phyloP scores from a whole-genome alignment of 257 asterid species.

The Nicotiana knightiana region DNA sequence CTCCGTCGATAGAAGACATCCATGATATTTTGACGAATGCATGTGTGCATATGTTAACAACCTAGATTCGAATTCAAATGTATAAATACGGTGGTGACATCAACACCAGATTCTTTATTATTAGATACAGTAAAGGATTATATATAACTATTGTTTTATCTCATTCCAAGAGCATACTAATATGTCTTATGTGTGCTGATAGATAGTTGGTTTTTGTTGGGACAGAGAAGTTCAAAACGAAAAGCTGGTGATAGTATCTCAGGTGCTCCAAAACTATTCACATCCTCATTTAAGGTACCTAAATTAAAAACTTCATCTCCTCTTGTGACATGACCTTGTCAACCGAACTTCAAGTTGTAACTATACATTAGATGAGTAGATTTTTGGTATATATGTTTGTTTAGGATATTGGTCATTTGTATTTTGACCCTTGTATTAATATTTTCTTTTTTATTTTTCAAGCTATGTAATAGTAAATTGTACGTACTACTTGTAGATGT shows the following conservation, averaged over 20 bases:
- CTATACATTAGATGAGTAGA: background rate
- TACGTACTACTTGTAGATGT: background rate
- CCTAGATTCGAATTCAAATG: background rate
- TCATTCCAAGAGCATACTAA: background rate
- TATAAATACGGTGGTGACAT: background rate
- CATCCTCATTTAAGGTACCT: conserved; percentile 69
- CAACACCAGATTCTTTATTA: background rate
- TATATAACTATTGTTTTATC: background rate
- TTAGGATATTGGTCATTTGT: background rate
- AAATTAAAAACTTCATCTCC: conserved; percentile 53
- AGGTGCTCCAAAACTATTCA: conserved; percentile 60
- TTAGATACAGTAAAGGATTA: background rate
- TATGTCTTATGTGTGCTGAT: background rate
- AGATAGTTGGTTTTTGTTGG: conserved; percentile 29
- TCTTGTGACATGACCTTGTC: conserved; percentile 16
- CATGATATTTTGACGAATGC: background rate
- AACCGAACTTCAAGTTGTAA: background rate
- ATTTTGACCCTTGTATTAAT: background rate
- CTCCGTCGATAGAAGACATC: background rate
- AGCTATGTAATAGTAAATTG: background rate
- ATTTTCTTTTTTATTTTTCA: background rate
- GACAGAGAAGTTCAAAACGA: conserved; percentile 27
- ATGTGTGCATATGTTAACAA: background rate
- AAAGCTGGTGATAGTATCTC: conserved; percentile 22
- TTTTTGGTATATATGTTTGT: background rate